Evolutionary conservation across 768 basidiomycete genomes (phyloP), one percentile per base, ranked within the genome.

Genomic region (Cystobasidium ongulense): DNA sequence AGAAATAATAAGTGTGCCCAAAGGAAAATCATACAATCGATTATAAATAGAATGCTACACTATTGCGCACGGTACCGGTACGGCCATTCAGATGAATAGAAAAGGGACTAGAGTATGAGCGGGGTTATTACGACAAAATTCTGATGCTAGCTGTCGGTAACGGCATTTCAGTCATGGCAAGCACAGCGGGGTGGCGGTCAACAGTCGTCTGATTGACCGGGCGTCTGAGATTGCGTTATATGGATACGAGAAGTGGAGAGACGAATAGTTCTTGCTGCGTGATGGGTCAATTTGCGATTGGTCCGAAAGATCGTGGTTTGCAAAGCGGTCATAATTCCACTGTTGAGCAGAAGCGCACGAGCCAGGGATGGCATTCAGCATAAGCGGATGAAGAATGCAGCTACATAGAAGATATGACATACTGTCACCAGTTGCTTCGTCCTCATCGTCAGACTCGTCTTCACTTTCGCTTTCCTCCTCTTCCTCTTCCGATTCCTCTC

Each of bases 401-500:
- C 25, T n/a, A n/a, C 36, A 5, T 39, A 27, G 27, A 8, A 63
- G 31, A 10, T 11, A 71, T 35, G 29, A 54, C 68, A 36, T 29
- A 52, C 33, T 57, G 35, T 71, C 68, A 8, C 43, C 54, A 23
- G 50, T 52, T 11, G 68, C 68, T 35, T 71, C 68, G 31, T 71
- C 68, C 27, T 61, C 68, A 43, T 59, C 68, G 46, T 67, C 65
- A 10, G 33, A 36, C 15, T 54, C 68, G 8, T 36, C 43, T 36
- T 59, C 54, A 10, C 36, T n/a, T 18, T 71, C 68, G 54, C 41
- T 43, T 35, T 71, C 68, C 31, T 71, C 68, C 33, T 78, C 80
- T 29, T 78, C 79, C 41, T 81, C 81, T 77, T 88, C 89, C 78
- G 92, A 84, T 77, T 92, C 84, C 18, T 82, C 90, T 46, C 87